These are phyloP conservation scores for Allium fistulosum DNA, from an alignment of 106 monocot genomes.

Conservation along the genomic window DNA sequence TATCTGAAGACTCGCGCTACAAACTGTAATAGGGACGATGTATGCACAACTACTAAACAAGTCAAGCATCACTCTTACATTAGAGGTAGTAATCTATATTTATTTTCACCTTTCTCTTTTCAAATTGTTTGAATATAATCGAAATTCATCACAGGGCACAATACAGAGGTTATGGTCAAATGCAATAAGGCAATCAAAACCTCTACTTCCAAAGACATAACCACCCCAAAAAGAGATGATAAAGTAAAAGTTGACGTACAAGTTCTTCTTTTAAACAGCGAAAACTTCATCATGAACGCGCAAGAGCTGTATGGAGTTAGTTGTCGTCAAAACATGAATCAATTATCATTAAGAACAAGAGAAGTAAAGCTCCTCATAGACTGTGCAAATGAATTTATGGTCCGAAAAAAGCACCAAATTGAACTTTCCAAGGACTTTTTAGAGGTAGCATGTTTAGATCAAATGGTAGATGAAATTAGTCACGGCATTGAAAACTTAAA, in stretches of 20 bases:
- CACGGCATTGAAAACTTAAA: conserved; percentile 25
- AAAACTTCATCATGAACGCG: conserved; percentile 22
- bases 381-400: conserved; percentile 34
- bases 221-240: neutral
- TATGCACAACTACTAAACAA: conserved; percentile 3
- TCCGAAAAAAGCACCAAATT: conserved; percentile 22
- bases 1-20: neutral
- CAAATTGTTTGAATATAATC: neutral
- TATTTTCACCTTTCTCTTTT: neutral
- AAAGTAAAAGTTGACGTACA: conserved; percentile 15
- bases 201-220: conserved; percentile 1
- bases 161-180: conserved; percentile 27
- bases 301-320: conserved; percentile 11
- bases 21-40: conserved; percentile 7
- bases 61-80: neutral
- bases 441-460: conserved; percentile 11
- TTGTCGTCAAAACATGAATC: neutral
- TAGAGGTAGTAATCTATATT: neutral
- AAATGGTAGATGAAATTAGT: conserved; percentile 28
- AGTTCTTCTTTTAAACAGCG: conserved; percentile 26
- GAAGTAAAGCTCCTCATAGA: conserved; percentile 27
- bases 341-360: neutral
- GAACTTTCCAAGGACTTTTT: conserved; percentile 13
- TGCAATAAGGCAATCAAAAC: conserved; percentile 6
- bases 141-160: conserved; percentile 8